A percentile compares a stretch with the other conserved stretches of the same genome.
Evolutionary conservation across 192 early-diverging fungal genomes (phyloP).

Genomic region (Coemansia sp.): DNA sequence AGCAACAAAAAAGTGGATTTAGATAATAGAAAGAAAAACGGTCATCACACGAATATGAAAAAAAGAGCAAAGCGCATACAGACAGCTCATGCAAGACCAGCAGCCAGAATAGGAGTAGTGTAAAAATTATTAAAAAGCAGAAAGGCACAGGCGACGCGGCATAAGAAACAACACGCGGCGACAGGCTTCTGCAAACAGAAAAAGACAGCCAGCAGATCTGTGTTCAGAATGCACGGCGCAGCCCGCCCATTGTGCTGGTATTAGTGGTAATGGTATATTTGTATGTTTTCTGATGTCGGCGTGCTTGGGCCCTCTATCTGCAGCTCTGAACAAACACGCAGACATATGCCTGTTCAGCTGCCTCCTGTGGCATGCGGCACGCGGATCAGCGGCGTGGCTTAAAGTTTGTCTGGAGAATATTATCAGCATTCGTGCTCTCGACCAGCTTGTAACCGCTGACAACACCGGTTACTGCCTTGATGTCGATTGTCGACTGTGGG

Average conservation of each 20-base stretch:
- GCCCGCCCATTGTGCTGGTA: background rate
- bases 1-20: background rate
- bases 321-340: too few relatives aligned
- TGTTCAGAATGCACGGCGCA: background rate
- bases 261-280: background rate
- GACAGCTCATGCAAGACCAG: background rate
- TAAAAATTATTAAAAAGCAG: background rate
- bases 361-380: too few relatives aligned
- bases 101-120: background rate
- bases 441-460: slow-evolving; percentile 35
- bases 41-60: background rate
- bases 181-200: background rate
- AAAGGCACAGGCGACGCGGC: background rate
- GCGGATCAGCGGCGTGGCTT: slow-evolving; percentile 37
- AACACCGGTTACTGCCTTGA: slow-evolving; percentile 48
- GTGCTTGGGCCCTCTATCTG: background rate
- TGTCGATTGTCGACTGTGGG: slow-evolving; percentile 79
- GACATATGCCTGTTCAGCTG: too few relatives aligned
- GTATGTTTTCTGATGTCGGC: background rate
- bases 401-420: slow-evolving; percentile 45
- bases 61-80: background rate
- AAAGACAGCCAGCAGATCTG: background rate
- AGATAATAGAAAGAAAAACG: background rate
- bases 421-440: slow-evolving; percentile 39
- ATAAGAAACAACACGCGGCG: background rate